A percentile compares a stretch with the other conserved stretches of the same genome.
These are phyloP conservation scores for Suhomyces bokatorum DNA, from an alignment of 1,139 yeast species.

Conservation along the genomic window DNA sequence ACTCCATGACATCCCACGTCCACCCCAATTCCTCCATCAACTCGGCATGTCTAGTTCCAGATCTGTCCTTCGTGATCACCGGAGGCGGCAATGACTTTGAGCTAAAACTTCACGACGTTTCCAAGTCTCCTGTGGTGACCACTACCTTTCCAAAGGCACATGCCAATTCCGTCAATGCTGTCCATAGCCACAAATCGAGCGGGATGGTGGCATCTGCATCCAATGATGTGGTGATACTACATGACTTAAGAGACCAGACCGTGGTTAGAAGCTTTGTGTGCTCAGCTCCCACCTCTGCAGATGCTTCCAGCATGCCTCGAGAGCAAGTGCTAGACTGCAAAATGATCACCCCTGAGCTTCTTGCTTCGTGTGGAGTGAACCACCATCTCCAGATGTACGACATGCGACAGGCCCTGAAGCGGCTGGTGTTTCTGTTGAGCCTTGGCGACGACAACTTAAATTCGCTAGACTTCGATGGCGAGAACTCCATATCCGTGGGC, in stretches of 20 bases:
- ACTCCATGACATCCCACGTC: neutral
- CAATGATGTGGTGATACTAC: conserved; percentile 13
- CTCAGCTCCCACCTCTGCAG: neutral
- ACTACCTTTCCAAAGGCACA: conserved; percentile 21
- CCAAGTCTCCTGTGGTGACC: conserved; percentile 8
- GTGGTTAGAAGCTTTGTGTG: conserved; percentile 8
- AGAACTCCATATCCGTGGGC: conserved; percentile 20
- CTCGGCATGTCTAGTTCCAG: conserved; percentile 19
- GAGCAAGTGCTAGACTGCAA: conserved; percentile 19
- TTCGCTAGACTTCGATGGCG: conserved; percentile 19
- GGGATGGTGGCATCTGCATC: conserved; percentile 17
- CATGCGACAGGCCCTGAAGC: conserved; percentile 13
- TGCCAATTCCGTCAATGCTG: conserved; percentile 20
- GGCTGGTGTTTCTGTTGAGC: conserved; percentile 20
- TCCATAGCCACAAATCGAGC: conserved; percentile 14
- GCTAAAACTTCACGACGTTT: conserved; percentile 21
- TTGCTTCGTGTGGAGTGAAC: conserved; percentile 30
- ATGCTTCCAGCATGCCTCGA: conserved; percentile 3
- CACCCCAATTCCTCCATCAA: conserved; percentile 23
- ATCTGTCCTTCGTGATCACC: conserved; percentile 23
- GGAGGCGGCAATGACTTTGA: conserved; percentile 28
- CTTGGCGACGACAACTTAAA: conserved; percentile 34
- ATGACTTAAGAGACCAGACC: conserved; percentile 19
- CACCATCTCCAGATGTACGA: conserved; percentile 25
- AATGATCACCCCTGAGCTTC: conserved; percentile 17